Evolutionary conservation across 139 green algal species (phyloP).

Genomic region (Marvania coccoides): DNA sequence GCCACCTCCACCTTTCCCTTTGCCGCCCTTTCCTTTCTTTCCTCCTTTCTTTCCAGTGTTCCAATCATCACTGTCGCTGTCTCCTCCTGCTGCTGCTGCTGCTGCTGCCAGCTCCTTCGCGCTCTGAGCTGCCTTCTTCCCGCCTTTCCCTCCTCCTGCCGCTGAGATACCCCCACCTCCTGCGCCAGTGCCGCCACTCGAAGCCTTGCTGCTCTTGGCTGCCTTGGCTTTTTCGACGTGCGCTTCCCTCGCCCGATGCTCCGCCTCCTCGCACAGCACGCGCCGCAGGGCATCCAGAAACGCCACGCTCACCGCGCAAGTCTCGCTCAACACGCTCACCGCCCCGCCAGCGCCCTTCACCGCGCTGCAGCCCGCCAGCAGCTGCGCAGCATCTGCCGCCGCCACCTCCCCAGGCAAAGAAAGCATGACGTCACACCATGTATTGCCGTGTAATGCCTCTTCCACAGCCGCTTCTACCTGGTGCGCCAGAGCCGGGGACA

Average conservation of each 20-base stretch:
- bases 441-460: conserved; percentile 14
- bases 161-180: conserved; percentile 5
- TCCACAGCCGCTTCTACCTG: conserved; percentile 20
- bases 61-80: conserved; percentile 46
- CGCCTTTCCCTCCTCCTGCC: conserved; percentile 10
- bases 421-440: not conserved
- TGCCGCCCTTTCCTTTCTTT: conserved; percentile 31
- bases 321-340: conserved; percentile 29
- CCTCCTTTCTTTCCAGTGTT: conserved; percentile 26
- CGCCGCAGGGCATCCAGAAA: conserved; percentile 31
- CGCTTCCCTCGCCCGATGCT: conserved; percentile 34
- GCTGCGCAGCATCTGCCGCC: not conserved
- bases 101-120: too few relatives aligned
- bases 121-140: conserved; percentile 13
- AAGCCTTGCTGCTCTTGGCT: not conserved
- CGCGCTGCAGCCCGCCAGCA: not conserved
- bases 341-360: not conserved
- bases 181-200: conserved; percentile 9
- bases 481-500: conserved; percentile 43
- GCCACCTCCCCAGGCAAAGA: not conserved
- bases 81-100: conserved; percentile 7
- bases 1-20: conserved; percentile 1
- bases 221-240: conserved; percentile 27
- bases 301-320: conserved; percentile 30
- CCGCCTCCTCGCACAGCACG: conserved; percentile 22